phyloP scores from a whole-genome alignment of 1,284 basidiomycete species.

The Rhodotorula sp. region DNA sequence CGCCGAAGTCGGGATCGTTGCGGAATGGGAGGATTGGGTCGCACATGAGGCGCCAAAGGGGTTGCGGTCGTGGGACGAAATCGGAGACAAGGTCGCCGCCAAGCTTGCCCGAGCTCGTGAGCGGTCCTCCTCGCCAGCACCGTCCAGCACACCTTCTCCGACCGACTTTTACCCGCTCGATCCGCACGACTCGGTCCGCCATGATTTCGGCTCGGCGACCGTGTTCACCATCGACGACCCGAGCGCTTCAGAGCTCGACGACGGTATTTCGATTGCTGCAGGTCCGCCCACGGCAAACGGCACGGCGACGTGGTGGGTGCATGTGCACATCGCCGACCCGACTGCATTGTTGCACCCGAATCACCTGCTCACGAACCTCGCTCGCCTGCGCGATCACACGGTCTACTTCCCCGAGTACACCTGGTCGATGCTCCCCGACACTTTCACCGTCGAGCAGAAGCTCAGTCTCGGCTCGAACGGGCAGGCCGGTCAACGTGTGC shows the following conservation, averaged over 20 bases:
- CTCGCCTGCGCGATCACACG: conserved; percentile 58
- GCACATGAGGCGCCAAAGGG: conserved; percentile 16
- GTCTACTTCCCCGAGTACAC: conserved; percentile 67
- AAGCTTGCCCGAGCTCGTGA: conserved; percentile 9
- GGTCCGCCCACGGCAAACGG: conserved; percentile 14
- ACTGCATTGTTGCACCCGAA: conserved; percentile 68
- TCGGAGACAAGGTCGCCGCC: background rate
- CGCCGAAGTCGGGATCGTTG: conserved; percentile 22
- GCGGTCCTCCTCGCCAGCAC: conserved; percentile 1
- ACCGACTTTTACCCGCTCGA: conserved; percentile 41
- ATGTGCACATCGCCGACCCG: conserved; percentile 92
- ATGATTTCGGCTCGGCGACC: conserved; percentile 78
- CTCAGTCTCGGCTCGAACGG: conserved; percentile 61
- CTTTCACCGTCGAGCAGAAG: conserved; percentile 48
- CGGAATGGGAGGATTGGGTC: conserved; percentile 36
- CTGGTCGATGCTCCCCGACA: conserved; percentile 67
- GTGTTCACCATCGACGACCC: conserved; percentile 89
- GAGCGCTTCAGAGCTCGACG: conserved; percentile 84
- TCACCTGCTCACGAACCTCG: conserved; percentile 46
- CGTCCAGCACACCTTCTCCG: background rate
- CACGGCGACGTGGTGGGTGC: conserved; percentile 67
- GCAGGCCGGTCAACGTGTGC: conserved; percentile 54
- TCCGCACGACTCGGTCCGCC: conserved; percentile 61
- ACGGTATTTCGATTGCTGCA: conserved; percentile 81
- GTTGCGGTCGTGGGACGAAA: conserved; percentile 15